These are phyloP conservation scores for Exophiala sp. DNA, from an alignment of 2,329 filamentous ascomycete species.

Conservation along the genomic window DNA sequence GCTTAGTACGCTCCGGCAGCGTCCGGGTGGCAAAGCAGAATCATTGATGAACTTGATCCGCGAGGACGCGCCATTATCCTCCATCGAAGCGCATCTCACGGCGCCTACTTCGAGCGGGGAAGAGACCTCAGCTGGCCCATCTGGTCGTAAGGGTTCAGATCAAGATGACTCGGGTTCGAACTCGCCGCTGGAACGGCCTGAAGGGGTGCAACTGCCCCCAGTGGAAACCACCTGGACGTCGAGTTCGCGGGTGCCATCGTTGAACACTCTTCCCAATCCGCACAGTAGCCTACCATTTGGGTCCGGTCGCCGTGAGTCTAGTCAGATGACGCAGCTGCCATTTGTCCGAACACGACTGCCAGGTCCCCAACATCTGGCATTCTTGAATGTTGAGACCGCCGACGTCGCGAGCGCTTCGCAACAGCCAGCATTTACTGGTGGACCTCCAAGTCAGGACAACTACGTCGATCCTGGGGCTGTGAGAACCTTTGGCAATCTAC, in stretches of 20 bases:
- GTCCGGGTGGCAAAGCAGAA: neutral
- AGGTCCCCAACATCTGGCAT: neutral
- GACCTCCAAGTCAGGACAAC: neutral
- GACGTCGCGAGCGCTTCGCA: neutral
- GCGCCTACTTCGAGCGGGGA: neutral
- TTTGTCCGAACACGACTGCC: neutral
- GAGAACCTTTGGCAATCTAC: neutral
- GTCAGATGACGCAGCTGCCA: neutral
- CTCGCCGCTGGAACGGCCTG: neutral
- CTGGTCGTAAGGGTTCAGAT: neutral
- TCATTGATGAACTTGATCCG: slow-evolving; percentile 1
- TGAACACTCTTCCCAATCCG: too few species aligned
- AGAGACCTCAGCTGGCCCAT: neutral
- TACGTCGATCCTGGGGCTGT: neutral
- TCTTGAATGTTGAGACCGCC: neutral
- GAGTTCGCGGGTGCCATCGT: too few species aligned
- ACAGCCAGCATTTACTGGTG: neutral
- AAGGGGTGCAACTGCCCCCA: neutral
- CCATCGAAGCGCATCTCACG: neutral
- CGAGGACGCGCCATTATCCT: neutral
- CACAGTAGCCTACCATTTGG: neutral
- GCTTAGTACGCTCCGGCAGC: neutral
- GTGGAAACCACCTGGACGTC: too few species aligned
- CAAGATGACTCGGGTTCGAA: neutral
- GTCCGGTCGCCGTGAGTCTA: neutral